These are phyloP conservation scores for Diaporthe australafricana DNA, from an alignment of 2,329 filamentous ascomycete species.

Conservation along the genomic window DNA sequence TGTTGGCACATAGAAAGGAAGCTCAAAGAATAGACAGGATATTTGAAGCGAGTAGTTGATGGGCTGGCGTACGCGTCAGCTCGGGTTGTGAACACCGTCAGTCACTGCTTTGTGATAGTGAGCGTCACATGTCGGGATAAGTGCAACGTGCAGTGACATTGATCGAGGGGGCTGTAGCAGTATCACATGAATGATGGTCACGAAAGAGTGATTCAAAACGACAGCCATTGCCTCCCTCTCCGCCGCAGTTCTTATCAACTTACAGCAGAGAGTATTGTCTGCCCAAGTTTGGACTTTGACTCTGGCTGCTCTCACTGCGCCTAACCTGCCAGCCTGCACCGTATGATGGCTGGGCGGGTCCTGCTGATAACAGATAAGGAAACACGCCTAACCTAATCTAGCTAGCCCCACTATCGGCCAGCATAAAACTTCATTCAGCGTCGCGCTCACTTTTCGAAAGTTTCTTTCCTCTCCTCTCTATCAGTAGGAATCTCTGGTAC, in stretches of 20 bases:
- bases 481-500: conserved; percentile 59
- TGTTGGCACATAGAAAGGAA: background rate
- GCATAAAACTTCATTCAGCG: conserved; percentile 30
- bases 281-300: background rate
- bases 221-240: background rate
- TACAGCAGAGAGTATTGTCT: background rate
- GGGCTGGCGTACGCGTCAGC: background rate
- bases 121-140: background rate
- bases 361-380: conserved; percentile 12
- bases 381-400: background rate
- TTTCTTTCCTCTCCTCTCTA: conserved; percentile 52
- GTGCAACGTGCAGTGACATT: background rate
- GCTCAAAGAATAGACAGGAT: conserved; percentile 10
- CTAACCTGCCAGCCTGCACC: background rate
- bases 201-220: background rate
- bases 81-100: background rate
- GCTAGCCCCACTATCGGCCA: background rate
- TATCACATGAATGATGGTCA: background rate
- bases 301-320: background rate
- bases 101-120: background rate
- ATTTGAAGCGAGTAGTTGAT: conserved; percentile 13
- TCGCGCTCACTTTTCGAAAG: background rate
- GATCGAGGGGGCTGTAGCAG: background rate
- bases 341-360: background rate
- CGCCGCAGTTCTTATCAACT: background rate